These are phyloP conservation scores for Diaporthe velutina DNA, from an alignment of 2,329 filamentous ascomycete genomes.

Conservation along the genomic window DNA sequence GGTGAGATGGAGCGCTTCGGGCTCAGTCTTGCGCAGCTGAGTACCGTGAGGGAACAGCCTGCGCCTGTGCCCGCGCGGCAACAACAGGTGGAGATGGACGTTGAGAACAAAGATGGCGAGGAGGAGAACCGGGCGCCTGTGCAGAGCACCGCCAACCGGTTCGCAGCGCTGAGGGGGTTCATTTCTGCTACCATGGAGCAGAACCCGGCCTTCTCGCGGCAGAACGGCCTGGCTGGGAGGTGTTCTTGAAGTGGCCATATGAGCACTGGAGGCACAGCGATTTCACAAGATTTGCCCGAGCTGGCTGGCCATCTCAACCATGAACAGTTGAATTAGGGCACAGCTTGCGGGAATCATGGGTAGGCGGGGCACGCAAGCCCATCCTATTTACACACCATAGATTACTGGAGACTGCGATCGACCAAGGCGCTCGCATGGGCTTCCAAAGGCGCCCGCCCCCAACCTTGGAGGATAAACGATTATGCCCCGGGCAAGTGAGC, in stretches of 20 bases:
- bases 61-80: constrained; percentile 36
- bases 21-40: constrained; percentile 83
- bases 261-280: too few species aligned
- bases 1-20: constrained; percentile 88
- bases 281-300: too few species aligned
- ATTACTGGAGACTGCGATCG: too few species aligned
- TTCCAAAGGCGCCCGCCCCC: too few species aligned
- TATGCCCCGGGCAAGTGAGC: too few species aligned
- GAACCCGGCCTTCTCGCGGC: constrained; percentile 77
- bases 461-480: too few species aligned
- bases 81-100: constrained; percentile 35
- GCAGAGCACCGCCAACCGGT: constrained; percentile 67
- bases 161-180: constrained; percentile 85
- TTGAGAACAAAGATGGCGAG: constrained; percentile 40
- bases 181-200: constrained; percentile 92
- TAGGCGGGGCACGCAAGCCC: too few species aligned
- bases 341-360: too few species aligned
- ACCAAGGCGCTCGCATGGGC: too few species aligned
- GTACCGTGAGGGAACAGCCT: constrained; percentile 50
- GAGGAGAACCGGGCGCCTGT: constrained; percentile 40
- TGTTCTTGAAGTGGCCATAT: not conserved
- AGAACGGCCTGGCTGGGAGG: constrained; percentile 21
- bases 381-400: too few species aligned
- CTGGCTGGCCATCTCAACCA: too few species aligned
- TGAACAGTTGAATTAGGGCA: too few species aligned